Base-by-base conservation (phyloP, 805 yeast species). In the Yamadazyma ubonensis region DNA sequence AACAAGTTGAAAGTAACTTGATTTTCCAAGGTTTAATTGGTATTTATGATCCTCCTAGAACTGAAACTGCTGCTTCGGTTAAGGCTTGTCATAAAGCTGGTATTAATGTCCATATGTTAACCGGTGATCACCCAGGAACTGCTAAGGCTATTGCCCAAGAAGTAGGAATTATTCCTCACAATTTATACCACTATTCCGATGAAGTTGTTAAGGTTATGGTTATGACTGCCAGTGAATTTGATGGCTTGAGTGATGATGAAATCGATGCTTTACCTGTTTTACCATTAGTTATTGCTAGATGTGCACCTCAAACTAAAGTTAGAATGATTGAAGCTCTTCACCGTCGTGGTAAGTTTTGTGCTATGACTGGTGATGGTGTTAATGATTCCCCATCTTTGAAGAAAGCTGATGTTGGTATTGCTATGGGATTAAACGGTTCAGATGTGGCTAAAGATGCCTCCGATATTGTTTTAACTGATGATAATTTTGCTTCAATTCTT, bases 371-470 rank as follows among this genome's bases (percentile, higher is more conserved):
- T 37, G 91, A 84, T 58, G 91, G 91, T 47, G 90, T 84, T 32
- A 84, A 84, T 57, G 91, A 84, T 56, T 82, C 89, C 2, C 91
- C 91, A 18, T 76, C 85, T 25, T 67, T 84, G 61, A 83, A 83
- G 57, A 78, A 70, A 48, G 83, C 91, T 3, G 89, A 84, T 59
- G 86, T 84, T 41, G 91, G 91, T 49, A 83, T 84, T 58, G 88
- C 91, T 8, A 84, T 84, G 91, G 91, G 91, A 33, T 50, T 63
- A 23, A 76, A 82, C 45, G 91, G 91, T 4, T 79, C 86, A 9
- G 91, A 84, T 65, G 91, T 84, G 29, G 91, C 91, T n/a, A 84
- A 84, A 58, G 87, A 83, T 57, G 88, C 89, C 5, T 73, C 85
- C 32, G 91, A 84, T 58, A 82, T 84, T 58, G 86, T 84, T 12